Evolutionary conservation across 257 asterid genomes (phyloP), one percentile per base, ranked within the genome.

Genomic region (Solanum sparsipilum): DNA sequence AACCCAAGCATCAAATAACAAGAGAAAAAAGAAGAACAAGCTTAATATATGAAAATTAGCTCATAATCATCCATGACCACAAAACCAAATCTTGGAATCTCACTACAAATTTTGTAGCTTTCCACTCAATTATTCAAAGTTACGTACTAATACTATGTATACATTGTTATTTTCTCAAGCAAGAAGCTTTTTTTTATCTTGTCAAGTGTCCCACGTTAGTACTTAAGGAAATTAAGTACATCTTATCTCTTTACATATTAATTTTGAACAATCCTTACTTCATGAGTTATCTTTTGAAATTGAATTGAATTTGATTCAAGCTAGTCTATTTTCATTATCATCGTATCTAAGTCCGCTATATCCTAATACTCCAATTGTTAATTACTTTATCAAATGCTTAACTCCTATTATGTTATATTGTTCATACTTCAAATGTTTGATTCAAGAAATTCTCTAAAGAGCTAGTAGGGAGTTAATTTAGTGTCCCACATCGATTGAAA

Each of bases 71-170:
- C 67, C 58, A 56, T 89, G 75, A 8, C 74, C 86, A 32, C 65
- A 82, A 29, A 9, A 83, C 20, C 58, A 83, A 58, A 21, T 41
- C 46, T 38, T 63, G 76, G 79, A 25, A 87, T 74, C 72, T 35
- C 15, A 38, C 12, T 73, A 41, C 83, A 71, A 44, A 44, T 58
- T 83, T 75, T 11, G 72, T 65, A 35, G 39, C 68, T 86, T 81
- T 83, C 86, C 74, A 25, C 29, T 87, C 85, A 87, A 85, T 87
- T 44, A 79, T 81, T 90, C 72, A 16, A 4, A 86, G 25, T 34
- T 86, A 23, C 7, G 31, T 44, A 44, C 52, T 39, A 10, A 25
- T 44, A 44, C 52, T 39, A 10, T 0, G 46, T 9, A 39, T 38
- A 38, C 3, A 35, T 70, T 38, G 8, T 48, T 48, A 0, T 39